Evolutionary conservation across 257 asterid genomes (phyloP).

Genomic region (Solanum phureja): DNA sequence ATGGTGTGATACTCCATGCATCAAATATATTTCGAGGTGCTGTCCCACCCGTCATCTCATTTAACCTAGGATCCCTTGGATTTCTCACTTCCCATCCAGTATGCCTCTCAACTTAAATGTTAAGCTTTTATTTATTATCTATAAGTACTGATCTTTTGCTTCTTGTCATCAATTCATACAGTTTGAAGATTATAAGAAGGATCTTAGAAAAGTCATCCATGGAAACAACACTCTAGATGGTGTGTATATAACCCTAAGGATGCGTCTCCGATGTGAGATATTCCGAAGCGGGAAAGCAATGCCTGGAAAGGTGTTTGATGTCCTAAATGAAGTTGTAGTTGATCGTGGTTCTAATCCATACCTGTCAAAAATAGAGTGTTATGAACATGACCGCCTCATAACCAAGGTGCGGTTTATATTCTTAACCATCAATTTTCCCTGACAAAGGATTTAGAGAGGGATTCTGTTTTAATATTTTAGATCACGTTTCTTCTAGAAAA

Average conservation of each 20-base stretch:
- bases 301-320: conserved; percentile 91
- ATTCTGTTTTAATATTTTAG: not conserved
- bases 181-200: conserved; percentile 80
- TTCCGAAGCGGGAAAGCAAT: conserved; percentile 81
- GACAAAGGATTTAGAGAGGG: not conserved
- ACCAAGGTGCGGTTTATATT: conserved; percentile 54
- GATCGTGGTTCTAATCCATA: conserved; percentile 99
- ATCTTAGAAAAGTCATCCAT: conserved; percentile 78
- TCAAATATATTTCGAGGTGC: conserved; percentile 40
- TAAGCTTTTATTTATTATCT: not conserved
- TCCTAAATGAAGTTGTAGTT: conserved; percentile 88
- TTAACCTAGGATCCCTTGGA: conserved; percentile 98
- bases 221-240: conserved; percentile 87
- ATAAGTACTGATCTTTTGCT: not conserved
- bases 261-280: conserved; percentile 96
- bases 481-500: not conserved
- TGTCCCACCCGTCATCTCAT: conserved; percentile 53
- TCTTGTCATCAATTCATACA: conserved; percentile 16
- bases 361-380: conserved; percentile 93
- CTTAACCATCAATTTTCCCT: not conserved
- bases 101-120: not conserved
- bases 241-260: conserved; percentile 87
- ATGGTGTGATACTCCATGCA: conserved; percentile 98
- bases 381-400: conserved; percentile 94
- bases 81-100: conserved; percentile 48